A percentile compares a stretch with the other conserved stretches of the same genome.
phyloP scores from a whole-genome alignment of 768 basidiomycete genomes.

The Phanerodontia chrysosporium region DNA sequence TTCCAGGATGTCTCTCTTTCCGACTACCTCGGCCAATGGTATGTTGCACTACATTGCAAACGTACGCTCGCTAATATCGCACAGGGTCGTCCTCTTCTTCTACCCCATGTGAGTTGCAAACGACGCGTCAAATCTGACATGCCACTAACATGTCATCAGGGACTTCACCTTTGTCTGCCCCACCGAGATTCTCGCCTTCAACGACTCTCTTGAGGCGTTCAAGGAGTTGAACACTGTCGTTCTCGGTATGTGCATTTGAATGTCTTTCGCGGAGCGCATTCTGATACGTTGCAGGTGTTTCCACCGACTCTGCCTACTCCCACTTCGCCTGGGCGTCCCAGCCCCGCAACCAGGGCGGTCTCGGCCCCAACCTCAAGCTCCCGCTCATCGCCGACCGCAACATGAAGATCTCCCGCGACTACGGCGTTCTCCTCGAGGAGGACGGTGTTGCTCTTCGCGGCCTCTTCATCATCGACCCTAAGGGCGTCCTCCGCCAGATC shows the following conservation, averaged over 20 bases:
- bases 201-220: slow-evolving; percentile 78
- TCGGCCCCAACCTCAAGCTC: slow-evolving; percentile 84
- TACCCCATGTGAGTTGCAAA: slow-evolving; percentile 74
- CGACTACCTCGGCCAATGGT: slow-evolving; percentile 83
- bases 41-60: too few relatives aligned
- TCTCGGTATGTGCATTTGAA: slow-evolving; percentile 53
- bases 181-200: slow-evolving; percentile 95
- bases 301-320: slow-evolving; percentile 86
- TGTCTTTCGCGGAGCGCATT: background rate
- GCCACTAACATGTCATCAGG: slow-evolving; percentile 33
- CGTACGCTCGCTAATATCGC: background rate
- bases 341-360: slow-evolving; percentile 80
- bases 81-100: slow-evolving; percentile 89
- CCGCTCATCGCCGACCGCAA: slow-evolving; percentile 78
- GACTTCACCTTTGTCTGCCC: slow-evolving; percentile 90
- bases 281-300: slow-evolving; percentile 48
- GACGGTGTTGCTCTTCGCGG: slow-evolving; percentile 87
- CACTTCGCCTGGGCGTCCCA: slow-evolving; percentile 87
- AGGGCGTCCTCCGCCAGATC: slow-evolving; percentile 74
- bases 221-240: slow-evolving; percentile 68
- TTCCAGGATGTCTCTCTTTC: slow-evolving; percentile 77
- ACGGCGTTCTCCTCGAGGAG: slow-evolving; percentile 86
- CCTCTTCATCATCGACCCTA: slow-evolving; percentile 82
- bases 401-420: slow-evolving; percentile 79
- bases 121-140: background rate